Conservation (phyloP, 192 early-diverging fungal species). For the Cetraspora pellucida region DNA sequence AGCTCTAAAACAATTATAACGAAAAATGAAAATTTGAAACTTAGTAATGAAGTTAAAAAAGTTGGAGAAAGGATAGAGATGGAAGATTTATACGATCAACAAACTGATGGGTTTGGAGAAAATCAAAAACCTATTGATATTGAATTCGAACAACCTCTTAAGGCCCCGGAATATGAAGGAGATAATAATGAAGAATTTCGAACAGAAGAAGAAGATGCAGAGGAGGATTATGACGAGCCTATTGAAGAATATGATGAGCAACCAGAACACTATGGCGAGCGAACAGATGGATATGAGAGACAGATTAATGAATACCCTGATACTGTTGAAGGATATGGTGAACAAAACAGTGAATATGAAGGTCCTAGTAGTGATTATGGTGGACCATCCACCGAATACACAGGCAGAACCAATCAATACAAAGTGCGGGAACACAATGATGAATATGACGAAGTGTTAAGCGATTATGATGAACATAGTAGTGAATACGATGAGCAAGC, state of each 20-base stretch:
- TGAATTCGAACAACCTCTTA: not conserved
- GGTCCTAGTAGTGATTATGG: not conserved
- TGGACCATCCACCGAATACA: not conserved
- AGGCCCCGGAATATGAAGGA: slow-evolving; percentile 6
- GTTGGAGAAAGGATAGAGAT: slow-evolving; percentile 12
- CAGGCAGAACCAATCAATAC: no score
- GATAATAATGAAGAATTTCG: slow-evolving; percentile 4
- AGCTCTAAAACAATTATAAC: not conserved
- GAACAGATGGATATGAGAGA: not conserved
- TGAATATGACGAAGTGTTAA: not conserved
- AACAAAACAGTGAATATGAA: not conserved
- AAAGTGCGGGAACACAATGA: not conserved
- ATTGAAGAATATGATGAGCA: not conserved
- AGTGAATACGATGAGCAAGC: not conserved
- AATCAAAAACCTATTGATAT: slow-evolving; percentile 2
- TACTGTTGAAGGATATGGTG: not conserved
- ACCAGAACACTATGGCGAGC: not conserved
- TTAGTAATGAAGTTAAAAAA: slow-evolving; percentile 1
- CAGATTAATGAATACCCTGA: not conserved
- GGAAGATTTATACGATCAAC: not conserved
- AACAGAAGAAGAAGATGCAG: slow-evolving; percentile 11
- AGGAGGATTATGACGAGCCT: not conserved
- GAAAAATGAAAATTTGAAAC: not conserved
- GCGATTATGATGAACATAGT: not conserved
- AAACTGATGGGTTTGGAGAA: not conserved